Evolutionary conservation across 345 rosid genomes (phyloP), one percentile per base, ranked within the genome.

Genomic region (Mallotus nudiflorus): DNA sequence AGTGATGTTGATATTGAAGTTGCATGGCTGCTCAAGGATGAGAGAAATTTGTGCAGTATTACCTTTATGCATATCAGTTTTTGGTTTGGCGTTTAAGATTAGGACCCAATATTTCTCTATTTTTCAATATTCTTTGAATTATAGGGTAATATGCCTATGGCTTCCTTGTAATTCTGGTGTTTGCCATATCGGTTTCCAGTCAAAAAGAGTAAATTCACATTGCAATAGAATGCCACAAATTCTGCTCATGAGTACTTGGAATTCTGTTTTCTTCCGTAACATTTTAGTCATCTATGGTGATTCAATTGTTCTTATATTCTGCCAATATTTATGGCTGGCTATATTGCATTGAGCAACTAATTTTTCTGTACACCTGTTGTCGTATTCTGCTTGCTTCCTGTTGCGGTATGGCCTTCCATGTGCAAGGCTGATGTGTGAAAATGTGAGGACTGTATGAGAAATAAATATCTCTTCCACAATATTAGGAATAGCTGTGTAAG

Each of bases 111-210:
- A 10, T 65, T 46, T 50, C 12, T 24, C 16, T 40, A 35, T 20
- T 65, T 73, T 62, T n/a, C 68, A 42, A 62, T 66, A 80, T 82
- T 80, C 80, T 82, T 80, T 80, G 68, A 77, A 78, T 73, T 61
- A 52, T 75, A 75, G 67, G 58, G 37, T 66, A 8, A 53, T 66
- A 28, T 40, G 71, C 50, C 65, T 12, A 19, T 49, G 48, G 40
- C 51, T 67, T 64, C 68, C 69, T 42, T 74, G 77, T 69, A 76
- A 67, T 55, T 60, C 80, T 67, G 61, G 29, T 27, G 62, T 64
- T 45, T 73, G 58, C 67, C 65, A 62, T 67, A 63, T 42, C 70
- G 62, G 19, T 68, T 71, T 66, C 7, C 19, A 49, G 37, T 19
- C 15, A 16, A 24, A 65, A 64, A 44, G 71, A 44, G 71, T 71